phyloP scores from a whole-genome alignment of 257 asterid species.

The Avicennia marina region DNA sequence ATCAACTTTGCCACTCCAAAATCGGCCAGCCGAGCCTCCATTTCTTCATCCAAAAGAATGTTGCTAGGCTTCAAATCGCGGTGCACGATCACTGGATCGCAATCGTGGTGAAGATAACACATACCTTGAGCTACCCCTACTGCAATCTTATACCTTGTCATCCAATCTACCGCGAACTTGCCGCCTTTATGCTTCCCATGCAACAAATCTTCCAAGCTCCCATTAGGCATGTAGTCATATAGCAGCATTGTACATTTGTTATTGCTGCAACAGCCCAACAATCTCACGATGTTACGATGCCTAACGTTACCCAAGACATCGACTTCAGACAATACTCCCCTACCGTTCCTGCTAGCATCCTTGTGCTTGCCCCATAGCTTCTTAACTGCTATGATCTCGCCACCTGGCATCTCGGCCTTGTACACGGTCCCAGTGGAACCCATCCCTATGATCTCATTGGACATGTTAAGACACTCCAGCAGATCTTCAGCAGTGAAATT shows the following conservation, averaged over 20 bases:
- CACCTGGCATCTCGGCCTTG: slow-evolving; percentile 93
- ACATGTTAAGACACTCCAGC: slow-evolving; percentile 44
- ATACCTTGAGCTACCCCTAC: slow-evolving; percentile 81
- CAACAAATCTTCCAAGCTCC: slow-evolving; percentile 65
- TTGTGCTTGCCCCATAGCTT: slow-evolving; percentile 79
- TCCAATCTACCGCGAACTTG: slow-evolving; percentile 53
- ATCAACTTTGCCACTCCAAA: slow-evolving; percentile 72
- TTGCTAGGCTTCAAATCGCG: slow-evolving; percentile 74
- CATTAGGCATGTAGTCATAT: slow-evolving; percentile 95
- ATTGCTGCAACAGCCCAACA: slow-evolving; percentile 65
- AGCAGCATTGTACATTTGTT: slow-evolving; percentile 57
- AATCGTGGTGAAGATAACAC: slow-evolving; percentile 70
- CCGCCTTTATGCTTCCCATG: slow-evolving; percentile 53
- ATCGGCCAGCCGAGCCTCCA: slow-evolving; percentile 75
- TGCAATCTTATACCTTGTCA: slow-evolving; percentile 52
- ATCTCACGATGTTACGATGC: slow-evolving; percentile 76
- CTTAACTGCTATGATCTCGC: slow-evolving; percentile 84
- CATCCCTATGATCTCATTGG: slow-evolving; percentile 67
- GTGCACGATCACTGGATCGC: slow-evolving; percentile 64
- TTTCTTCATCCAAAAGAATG: slow-evolving; percentile 48
- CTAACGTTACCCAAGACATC: slow-evolving; percentile 84
- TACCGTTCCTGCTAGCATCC: slow-evolving; percentile 32
- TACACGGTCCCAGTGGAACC: slow-evolving; percentile 86
- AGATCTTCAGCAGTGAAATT: slow-evolving; percentile 81
- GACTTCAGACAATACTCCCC: slow-evolving; percentile 85